Evolutionary conservation across 208 protist genomes (phyloP).

Genomic region (Trypanosoma lewisi): DNA sequence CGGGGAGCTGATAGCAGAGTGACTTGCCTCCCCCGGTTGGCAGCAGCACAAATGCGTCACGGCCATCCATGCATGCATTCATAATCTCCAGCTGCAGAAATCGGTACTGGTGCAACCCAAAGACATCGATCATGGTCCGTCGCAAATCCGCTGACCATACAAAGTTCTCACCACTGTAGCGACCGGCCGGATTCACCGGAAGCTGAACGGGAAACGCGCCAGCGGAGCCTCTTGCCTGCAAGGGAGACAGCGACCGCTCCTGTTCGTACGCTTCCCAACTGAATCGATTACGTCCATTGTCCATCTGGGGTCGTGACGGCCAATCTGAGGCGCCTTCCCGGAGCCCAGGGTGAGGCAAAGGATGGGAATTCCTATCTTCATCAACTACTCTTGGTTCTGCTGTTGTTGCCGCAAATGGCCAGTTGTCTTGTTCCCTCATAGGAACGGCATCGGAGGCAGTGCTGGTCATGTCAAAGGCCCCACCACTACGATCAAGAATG

Average conservation of each 20-base stretch:
- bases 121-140: slow-evolving; percentile 86
- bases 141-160: slow-evolving; percentile 81
- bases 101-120: slow-evolving; percentile 89
- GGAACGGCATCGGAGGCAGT: neutral
- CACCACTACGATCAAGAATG: slow-evolving; percentile 3
- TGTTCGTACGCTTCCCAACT: slow-evolving; percentile 77
- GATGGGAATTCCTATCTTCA: too few species aligned
- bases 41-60: slow-evolving; percentile 95
- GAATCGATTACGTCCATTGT: slow-evolving; percentile 27
- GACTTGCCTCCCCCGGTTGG: slow-evolving; percentile 96
- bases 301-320: neutral
- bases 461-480: slow-evolving; percentile 7
- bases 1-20: slow-evolving; percentile 95
- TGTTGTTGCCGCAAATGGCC: neutral
- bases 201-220: slow-evolving; percentile 46
- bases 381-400: neutral
- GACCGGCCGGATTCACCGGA: slow-evolving; percentile 62
- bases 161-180: slow-evolving; percentile 74
- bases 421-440: neutral
- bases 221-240: slow-evolving; percentile 31
- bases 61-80: slow-evolving; percentile 88
- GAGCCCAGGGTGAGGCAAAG: neutral
- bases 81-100: slow-evolving; percentile 93
- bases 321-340: neutral
- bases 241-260: slow-evolving; percentile 18